Base-by-base conservation (phyloP, 2,329 filamentous ascomycete genomes). In the Coniochaeta ligniaria region DNA sequence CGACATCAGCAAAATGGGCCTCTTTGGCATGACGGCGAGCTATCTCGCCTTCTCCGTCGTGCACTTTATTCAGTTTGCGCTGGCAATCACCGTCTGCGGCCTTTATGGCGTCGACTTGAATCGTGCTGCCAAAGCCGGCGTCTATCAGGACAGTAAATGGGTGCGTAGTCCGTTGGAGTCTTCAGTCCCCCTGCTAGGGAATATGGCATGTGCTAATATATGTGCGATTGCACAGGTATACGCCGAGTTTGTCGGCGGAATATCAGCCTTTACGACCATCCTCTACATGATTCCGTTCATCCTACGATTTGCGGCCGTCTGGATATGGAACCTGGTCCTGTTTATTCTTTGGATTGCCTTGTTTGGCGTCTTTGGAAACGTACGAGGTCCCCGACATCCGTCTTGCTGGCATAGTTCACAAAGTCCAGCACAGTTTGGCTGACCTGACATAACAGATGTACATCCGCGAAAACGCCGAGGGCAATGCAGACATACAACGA, bases 341-440 rank as follows among this genome's bases (percentile, higher is more conserved):
- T 90, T 89, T 67, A 78, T 95, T 64, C 82, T 96, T 33, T 96
- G 91, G 88, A 85, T 92, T 62, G 84, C 86, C 1, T 80, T 95
- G 6, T 96, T 96, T 72, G 92, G 91, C 20, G 77, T 95, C 62
- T 96, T 96, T 71, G 92, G 87, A 59, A 86, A 82, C 67, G 85
- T 80, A 36, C 7, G 70, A 28, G 73, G 66, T 26, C 16, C 5
- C 16, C 16, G 2, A 31, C 22, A 14, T 3, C 45, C 41, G 17
- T 31, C 4, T 22, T 16, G 16, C 26, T 41, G 33, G 38, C 43
- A 24, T 14, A 24, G 8, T n/a, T 4, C 43, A 11, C 20, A 5
- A 20, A 24, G 20, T 22, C 8, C 20, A 12, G n/a, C 45, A 31
- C 14, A 8, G 6, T 45, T 14, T 31, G 56, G 11, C 35, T 35